phyloP scores from a whole-genome alignment of 2,329 filamentous ascomycete species.

The Penicillium crustosum region DNA sequence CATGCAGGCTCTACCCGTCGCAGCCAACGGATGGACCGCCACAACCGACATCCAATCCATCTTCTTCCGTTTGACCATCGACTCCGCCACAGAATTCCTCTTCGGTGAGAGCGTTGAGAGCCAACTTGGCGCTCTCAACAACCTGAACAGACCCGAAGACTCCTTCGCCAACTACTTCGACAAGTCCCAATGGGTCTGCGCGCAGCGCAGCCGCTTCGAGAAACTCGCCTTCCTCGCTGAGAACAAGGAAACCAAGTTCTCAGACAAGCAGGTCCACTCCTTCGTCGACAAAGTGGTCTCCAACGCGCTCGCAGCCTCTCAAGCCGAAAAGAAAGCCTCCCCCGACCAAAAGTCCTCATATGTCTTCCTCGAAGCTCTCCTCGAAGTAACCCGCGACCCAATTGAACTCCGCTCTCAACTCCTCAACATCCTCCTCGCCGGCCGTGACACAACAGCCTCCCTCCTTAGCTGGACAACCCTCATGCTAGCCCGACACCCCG shows the following conservation, averaged over 20 bases:
- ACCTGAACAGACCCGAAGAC: conserved; percentile 53
- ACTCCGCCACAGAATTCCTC: conserved; percentile 83
- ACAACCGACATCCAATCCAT: conserved; percentile 71
- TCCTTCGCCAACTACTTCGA: conserved; percentile 41
- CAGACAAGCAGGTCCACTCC: conserved; percentile 40
- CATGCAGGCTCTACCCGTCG: conserved; percentile 65
- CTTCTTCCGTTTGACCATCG: conserved; percentile 82
- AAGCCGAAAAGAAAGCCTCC: conserved; percentile 28
- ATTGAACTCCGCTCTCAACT: conserved; percentile 51
- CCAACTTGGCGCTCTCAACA: conserved; percentile 38
- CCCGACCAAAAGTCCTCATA: conserved; percentile 40
- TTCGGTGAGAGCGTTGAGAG: conserved; percentile 72
- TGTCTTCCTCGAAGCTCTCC: conserved; percentile 52
- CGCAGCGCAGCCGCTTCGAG: conserved; percentile 27
- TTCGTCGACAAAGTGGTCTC: conserved; percentile 50
- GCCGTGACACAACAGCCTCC: conserved; percentile 55
- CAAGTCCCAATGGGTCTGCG: conserved; percentile 33
- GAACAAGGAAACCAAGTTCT: conserved; percentile 34
- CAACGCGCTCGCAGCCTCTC: conserved; percentile 34
- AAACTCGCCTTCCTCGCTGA: conserved; percentile 30
- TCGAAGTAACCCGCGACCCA: conserved; percentile 48
- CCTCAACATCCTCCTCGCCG: conserved; percentile 54
- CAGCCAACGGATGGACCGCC: conserved; percentile 48
- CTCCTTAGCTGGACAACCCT: conserved; percentile 48
- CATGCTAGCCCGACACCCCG: conserved; percentile 43